Conservation (phyloP, 768 basidiomycete species). For the Mycena vitilis region DNA sequence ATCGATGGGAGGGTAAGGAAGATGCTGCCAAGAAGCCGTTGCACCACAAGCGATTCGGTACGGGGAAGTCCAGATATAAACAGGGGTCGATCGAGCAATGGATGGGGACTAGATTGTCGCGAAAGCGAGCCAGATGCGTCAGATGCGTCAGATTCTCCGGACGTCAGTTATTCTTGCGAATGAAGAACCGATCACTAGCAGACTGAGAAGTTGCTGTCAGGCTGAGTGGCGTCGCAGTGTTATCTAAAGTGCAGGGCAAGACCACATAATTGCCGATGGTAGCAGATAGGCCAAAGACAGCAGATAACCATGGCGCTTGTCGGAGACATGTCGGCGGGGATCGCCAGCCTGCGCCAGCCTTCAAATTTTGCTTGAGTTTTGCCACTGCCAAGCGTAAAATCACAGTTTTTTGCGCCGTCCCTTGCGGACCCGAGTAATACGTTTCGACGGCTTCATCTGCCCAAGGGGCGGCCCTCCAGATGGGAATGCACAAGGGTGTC, state of each 20-base stretch:
- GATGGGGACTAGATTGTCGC: no score
- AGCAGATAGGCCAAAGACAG: background rate
- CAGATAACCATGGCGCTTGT: constrained; percentile 14
- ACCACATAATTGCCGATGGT: no score
- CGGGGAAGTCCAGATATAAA: no score
- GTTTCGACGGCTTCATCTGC: background rate
- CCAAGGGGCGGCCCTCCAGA: background rate
- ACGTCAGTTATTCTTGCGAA: constrained; percentile 11
- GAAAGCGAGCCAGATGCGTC: background rate
- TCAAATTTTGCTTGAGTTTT: no score
- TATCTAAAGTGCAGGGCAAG: background rate
- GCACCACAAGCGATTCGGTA: background rate
- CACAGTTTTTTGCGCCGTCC: background rate
- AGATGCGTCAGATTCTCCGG: no score
- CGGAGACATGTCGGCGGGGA: constrained; percentile 28
- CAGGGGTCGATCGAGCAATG: no score
- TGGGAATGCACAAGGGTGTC: constrained; percentile 27
- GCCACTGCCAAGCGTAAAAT: background rate
- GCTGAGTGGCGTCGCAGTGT: no score
- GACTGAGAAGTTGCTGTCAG: no score
- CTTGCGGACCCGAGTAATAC: no score
- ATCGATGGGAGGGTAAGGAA: no score
- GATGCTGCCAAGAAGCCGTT: background rate
- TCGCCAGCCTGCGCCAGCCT: background rate
- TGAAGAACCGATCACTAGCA: constrained; percentile 31